Conservation (phyloP, 177 flowering plant species). For the Tripterygium wilfordii region DNA sequence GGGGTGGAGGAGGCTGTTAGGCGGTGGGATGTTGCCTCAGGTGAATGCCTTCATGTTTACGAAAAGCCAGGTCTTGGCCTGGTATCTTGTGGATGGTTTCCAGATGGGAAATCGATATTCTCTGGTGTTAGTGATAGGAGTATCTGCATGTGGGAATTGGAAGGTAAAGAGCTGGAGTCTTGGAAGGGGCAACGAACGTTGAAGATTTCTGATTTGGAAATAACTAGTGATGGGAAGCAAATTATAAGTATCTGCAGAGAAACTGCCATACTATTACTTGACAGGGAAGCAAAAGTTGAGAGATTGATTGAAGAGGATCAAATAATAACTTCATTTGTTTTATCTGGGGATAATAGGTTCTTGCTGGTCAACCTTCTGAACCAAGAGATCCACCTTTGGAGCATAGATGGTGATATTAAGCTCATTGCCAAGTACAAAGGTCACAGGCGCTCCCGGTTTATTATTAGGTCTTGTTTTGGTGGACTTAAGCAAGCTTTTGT, state of each 20-base stretch:
- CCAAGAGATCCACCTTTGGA: conserved; percentile 87
- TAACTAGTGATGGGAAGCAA: conserved; percentile 61
- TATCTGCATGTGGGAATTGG: conserved; percentile 80
- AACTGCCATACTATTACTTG: conserved; percentile 43
- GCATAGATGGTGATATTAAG: conserved; percentile 46
- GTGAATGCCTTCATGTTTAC: conserved; percentile 53
- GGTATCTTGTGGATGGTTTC: conserved; percentile 78
- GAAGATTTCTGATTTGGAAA: conserved; percentile 61
- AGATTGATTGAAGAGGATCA: conserved; percentile 59
- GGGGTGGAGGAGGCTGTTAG: conserved; percentile 71
- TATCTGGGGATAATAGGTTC: conserved; percentile 61
- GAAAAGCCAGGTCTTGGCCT: conserved; percentile 43
- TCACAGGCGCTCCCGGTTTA: conserved; percentile 66
- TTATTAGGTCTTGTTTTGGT: conserved; percentile 87
- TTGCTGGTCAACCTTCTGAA: conserved; percentile 67
- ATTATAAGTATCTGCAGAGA: conserved; percentile 62
- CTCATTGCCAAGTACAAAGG: conserved; percentile 64
- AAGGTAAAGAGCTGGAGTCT: conserved; percentile 72
- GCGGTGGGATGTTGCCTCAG: conserved; percentile 75
- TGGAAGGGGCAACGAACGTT: conserved; percentile 73
- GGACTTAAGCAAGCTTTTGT: conserved; percentile 75
- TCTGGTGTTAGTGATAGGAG: conserved; percentile 70
- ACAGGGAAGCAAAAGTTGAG: conserved; percentile 54
- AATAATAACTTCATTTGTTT: conserved; percentile 60
- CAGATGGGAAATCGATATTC: conserved; percentile 57